Conservation (phyloP, 768 basidiomycete genomes). For the Clitopilus hobsonii region DNA sequence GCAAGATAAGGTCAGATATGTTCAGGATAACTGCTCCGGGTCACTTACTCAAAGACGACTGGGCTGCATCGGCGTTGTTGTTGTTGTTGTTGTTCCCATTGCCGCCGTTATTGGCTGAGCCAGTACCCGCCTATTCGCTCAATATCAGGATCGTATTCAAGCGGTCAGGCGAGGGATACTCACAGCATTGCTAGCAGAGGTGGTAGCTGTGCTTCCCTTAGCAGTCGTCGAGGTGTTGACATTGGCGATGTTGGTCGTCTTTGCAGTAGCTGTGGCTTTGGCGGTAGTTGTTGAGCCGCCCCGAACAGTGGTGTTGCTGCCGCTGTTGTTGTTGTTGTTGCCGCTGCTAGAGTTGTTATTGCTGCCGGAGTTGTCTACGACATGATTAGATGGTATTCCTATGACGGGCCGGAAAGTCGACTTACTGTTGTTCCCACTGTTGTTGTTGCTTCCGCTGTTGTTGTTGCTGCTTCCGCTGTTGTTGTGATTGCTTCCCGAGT, state of each 20-base stretch:
- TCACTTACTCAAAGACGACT: conserved; percentile 32
- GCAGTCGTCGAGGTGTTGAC: neutral
- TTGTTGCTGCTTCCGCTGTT: conserved; percentile 5
- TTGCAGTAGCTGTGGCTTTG: conserved; percentile 4
- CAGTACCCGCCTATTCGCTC: neutral
- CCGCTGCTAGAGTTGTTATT: conserved; percentile 3
- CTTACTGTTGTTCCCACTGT: neutral
- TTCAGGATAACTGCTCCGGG: neutral
- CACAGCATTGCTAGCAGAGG: neutral
- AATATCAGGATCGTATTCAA: neutral
- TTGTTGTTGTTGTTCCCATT: conserved; percentile 3
- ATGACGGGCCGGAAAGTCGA: too few species aligned
- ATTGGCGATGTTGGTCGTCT: neutral
- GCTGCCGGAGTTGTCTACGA: conserved; percentile 1
- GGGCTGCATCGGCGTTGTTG: conserved; percentile 25
- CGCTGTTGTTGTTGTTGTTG: conserved; percentile 4
- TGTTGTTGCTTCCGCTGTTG: conserved; percentile 3
- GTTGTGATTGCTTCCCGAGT: conserved; percentile 5
- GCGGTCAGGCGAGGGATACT: neutral
- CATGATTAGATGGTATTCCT: too few species aligned
- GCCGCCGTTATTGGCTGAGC: neutral
- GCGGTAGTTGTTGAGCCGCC: neutral
- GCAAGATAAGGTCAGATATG: neutral
- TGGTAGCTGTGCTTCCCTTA: conserved; percentile 2
- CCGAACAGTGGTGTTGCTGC: conserved; percentile 3